These are phyloP conservation scores for Baorangia bicolor DNA, from an alignment of 768 basidiomycete genomes.

Conservation along the genomic window DNA sequence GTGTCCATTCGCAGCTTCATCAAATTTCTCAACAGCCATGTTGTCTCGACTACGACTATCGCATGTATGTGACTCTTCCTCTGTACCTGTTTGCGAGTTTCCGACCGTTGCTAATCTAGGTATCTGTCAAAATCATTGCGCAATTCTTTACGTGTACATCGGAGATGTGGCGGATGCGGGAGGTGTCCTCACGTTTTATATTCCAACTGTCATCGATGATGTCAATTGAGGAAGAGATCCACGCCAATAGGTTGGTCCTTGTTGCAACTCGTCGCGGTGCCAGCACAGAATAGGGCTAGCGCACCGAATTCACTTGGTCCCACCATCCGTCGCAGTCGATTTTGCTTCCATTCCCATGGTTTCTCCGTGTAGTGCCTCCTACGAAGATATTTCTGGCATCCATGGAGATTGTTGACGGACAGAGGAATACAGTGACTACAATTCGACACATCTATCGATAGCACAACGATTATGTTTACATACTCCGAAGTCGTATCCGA, in stretches of 20 bases:
- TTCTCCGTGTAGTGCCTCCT: not conserved
- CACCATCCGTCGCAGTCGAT: not conserved
- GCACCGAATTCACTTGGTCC: not conserved
- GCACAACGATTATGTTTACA: constrained; percentile 9
- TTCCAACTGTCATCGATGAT: constrained; percentile 75
- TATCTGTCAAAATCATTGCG: constrained; percentile 78
- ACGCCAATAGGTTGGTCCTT: not conserved
- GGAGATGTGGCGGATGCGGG: constrained; percentile 77
- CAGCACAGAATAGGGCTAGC: not conserved
- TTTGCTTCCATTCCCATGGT: not conserved
- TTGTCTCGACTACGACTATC: constrained; percentile 81
- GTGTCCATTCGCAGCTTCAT: constrained; percentile 73
- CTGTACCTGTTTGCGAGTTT: not conserved
- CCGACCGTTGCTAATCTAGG: constrained; percentile 40
- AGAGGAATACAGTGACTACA: constrained; percentile 2
- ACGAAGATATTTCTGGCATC: not conserved
- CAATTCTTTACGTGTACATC: constrained; percentile 88
- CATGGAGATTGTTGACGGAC: not conserved
- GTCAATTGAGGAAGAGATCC: constrained; percentile 23
- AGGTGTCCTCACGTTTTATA: constrained; percentile 85
- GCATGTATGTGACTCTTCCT: constrained; percentile 57
- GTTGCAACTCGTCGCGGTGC: not conserved
- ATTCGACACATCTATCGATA: constrained; percentile 5
- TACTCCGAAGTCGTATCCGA: not conserved
- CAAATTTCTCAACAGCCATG: constrained; percentile 78